These are phyloP conservation scores for Mortierella sp. DNA, from an alignment of 371 early-diverging fungal species.

Conservation along the genomic window DNA sequence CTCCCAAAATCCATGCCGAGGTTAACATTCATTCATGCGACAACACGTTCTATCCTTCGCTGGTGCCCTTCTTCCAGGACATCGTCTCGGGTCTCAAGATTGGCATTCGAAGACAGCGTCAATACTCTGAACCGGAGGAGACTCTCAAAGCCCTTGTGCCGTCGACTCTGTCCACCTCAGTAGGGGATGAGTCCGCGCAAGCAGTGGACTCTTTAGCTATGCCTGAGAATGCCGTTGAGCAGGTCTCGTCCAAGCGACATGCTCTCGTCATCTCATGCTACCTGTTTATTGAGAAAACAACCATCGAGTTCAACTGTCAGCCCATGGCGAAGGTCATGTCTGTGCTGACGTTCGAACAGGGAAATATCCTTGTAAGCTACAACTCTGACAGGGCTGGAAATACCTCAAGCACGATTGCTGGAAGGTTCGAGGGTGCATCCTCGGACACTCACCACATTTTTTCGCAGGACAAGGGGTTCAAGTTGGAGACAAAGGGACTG, in stretches of 20 bases:
- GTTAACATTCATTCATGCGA: constrained; percentile 80
- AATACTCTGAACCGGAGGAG: constrained; percentile 24
- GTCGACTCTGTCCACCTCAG: constrained; percentile 41
- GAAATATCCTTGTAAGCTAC: constrained; percentile 73
- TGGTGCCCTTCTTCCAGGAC: constrained; percentile 80
- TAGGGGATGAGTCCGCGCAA: constrained; percentile 53
- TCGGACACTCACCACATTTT: constrained; percentile 80
- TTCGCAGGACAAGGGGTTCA: constrained; percentile 85
- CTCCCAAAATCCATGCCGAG: constrained; percentile 72
- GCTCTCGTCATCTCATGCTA: constrained; percentile 54
- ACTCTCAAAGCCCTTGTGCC: constrained; percentile 8
- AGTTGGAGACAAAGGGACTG: constrained; percentile 68
- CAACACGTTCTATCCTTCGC: constrained; percentile 81
- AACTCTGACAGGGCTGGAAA: constrained; percentile 61
- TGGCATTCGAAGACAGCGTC: constrained; percentile 63
- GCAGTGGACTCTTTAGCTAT: constrained; percentile 39
- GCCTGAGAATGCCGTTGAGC: constrained; percentile 38
- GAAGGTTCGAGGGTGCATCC: constrained; percentile 68
- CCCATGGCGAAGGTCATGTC: constrained; percentile 83
- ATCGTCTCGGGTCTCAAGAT: constrained; percentile 72
- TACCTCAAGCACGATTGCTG: constrained; percentile 70
- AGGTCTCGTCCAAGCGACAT: constrained; percentile 29
- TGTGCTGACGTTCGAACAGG: constrained; percentile 77
- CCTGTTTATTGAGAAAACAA: constrained; percentile 72
- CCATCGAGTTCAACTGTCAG: constrained; percentile 80